Conservation (phyloP, 257 asterid genomes). For the Nicotiana otophora region DNA sequence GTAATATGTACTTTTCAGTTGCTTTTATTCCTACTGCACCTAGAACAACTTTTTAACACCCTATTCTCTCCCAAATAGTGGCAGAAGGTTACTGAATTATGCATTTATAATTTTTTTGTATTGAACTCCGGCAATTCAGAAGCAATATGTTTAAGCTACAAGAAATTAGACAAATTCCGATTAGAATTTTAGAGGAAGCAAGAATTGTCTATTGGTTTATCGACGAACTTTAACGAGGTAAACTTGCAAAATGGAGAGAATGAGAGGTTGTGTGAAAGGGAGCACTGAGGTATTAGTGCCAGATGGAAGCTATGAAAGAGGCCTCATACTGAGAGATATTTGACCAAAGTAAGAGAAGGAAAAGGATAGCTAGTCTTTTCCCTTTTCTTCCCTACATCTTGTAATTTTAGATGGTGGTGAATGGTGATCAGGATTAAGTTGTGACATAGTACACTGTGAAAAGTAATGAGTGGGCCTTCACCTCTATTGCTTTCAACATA, state of each 20-base stretch:
- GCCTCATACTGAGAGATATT: not conserved
- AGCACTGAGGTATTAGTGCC: not conserved
- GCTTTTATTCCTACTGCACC: too few species aligned
- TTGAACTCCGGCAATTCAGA: not conserved
- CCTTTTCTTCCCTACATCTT: not conserved
- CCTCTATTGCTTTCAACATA: not conserved
- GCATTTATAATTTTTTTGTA: not conserved
- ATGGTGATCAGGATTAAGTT: not conserved
- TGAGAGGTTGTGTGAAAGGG: not conserved
- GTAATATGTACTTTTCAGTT: too few species aligned
- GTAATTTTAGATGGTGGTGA: not conserved
- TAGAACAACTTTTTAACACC: too few species aligned
- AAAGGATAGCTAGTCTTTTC: constrained; percentile 3
- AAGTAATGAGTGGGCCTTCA: not conserved
- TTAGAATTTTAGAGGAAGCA: not conserved
- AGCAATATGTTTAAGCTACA: not conserved
- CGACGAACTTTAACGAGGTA: not conserved
- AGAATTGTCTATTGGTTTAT: not conserved
- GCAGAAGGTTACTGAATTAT: constrained; percentile 1
- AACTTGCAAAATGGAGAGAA: not conserved
- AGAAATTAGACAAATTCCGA: not conserved
- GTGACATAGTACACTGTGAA: not conserved
- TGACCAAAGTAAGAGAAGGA: not conserved
- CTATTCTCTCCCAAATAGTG: not conserved
- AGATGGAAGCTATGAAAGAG: not conserved